Evolutionary conservation across 2,329 filamentous ascomycete genomes (phyloP).

Genomic region (Coniochaeta prunicola): DNA sequence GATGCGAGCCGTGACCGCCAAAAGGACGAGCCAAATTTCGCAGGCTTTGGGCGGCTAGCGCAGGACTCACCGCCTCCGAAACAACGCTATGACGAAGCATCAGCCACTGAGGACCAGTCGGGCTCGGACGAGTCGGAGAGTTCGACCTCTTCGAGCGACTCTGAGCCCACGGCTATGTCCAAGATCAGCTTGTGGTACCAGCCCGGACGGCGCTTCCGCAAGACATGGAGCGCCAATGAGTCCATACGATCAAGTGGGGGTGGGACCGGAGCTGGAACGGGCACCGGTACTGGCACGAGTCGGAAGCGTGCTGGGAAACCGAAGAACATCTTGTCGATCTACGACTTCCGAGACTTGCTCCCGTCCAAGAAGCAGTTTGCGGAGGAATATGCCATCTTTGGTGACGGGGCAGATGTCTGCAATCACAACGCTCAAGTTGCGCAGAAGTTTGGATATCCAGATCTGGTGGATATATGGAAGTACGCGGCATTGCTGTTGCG

Average conservation of each 20-base stretch:
- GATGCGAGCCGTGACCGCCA: slow-evolving; percentile 39
- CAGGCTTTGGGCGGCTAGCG: slow-evolving; percentile 47
- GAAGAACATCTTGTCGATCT: slow-evolving; percentile 67
- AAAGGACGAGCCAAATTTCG: slow-evolving; percentile 49
- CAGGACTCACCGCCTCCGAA: slow-evolving; percentile 41
- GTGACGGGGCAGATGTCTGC: slow-evolving; percentile 74
- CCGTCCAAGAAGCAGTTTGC: slow-evolving; percentile 75
- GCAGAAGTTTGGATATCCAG: slow-evolving; percentile 58
- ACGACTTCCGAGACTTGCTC: slow-evolving; percentile 62
- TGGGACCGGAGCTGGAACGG: slow-evolving; percentile 51
- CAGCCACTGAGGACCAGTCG: slow-evolving; percentile 42
- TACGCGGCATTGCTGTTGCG: slow-evolving; percentile 71
- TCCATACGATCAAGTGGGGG: slow-evolving; percentile 53
- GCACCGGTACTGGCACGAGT: slow-evolving; percentile 46
- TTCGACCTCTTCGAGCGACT: slow-evolving; percentile 49
- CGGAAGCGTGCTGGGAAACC: slow-evolving; percentile 39
- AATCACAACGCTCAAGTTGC: slow-evolving; percentile 76
- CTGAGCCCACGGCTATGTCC: slow-evolving; percentile 56
- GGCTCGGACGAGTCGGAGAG: slow-evolving; percentile 30
- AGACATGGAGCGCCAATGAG: slow-evolving; percentile 49
- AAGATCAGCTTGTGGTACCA: slow-evolving; percentile 52
- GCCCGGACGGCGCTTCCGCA: slow-evolving; percentile 42
- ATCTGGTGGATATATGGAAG: slow-evolving; percentile 77
- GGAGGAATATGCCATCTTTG: slow-evolving; percentile 74
- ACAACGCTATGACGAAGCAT: slow-evolving; percentile 42